Conservation (phyloP, 1,284 basidiomycete genomes). For the Rugosomyces carneus region DNA sequence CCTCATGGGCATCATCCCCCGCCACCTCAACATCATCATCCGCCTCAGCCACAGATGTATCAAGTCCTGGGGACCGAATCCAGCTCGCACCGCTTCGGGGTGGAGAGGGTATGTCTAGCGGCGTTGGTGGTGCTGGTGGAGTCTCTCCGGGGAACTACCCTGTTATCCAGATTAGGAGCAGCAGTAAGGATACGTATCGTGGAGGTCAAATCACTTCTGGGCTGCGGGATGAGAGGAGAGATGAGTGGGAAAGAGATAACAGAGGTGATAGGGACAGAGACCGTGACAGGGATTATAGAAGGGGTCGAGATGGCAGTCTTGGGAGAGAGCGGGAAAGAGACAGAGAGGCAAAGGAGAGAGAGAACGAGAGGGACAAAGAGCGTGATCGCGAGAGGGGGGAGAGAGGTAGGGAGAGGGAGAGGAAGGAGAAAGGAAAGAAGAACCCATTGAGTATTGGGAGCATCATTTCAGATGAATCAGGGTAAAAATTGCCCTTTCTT, state of each 20-base stretch:
- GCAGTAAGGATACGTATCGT: slow-evolving; percentile 15
- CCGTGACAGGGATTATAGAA: slow-evolving; percentile 13
- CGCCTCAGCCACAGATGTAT: slow-evolving; percentile 9
- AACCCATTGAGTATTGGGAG: slow-evolving; percentile 69
- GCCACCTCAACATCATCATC: slow-evolving; percentile 5
- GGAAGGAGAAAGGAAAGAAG: slow-evolving; percentile 38
- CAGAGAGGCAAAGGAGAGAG: slow-evolving; percentile 7
- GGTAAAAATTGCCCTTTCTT: not conserved
- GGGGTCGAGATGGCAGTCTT: slow-evolving; percentile 14
- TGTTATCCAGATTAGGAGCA: slow-evolving; percentile 25
- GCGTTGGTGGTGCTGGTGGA: slow-evolving; percentile 5
- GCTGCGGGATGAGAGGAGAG: slow-evolving; percentile 14
- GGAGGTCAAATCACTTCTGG: slow-evolving; percentile 3
- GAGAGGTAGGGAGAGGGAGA: slow-evolving; percentile 17
- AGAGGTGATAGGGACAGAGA: slow-evolving; percentile 11
- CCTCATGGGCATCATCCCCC: slow-evolving; percentile 4
- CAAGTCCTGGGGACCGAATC: slow-evolving; percentile 36
- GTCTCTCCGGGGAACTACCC: slow-evolving; percentile 21
- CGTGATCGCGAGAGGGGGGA: slow-evolving; percentile 18
- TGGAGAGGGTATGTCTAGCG: slow-evolving; percentile 9
- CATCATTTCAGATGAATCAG: slow-evolving; percentile 53
- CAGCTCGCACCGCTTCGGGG: slow-evolving; percentile 50
- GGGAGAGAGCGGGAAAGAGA: slow-evolving; percentile 10
- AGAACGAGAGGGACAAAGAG: slow-evolving; percentile 15
- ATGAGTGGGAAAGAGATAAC: slow-evolving; percentile 12